phyloP scores from a whole-genome alignment of 495 filamentous ascomycete genomes.

The Lentithecium fluviatile region DNA sequence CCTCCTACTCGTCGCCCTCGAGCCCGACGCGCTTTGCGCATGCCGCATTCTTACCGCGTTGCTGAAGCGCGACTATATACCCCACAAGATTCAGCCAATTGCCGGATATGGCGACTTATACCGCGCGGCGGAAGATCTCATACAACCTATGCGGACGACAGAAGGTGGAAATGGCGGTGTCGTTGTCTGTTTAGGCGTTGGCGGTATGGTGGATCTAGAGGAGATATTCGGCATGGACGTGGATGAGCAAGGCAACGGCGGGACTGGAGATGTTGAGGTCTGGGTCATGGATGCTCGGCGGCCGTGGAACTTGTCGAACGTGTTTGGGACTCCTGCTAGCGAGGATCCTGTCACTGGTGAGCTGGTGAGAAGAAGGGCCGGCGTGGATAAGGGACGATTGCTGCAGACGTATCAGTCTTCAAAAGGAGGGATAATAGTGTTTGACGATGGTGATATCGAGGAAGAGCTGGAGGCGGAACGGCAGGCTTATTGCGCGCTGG shows the following conservation, averaged over 20 bases:
- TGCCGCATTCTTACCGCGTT: slow-evolving; percentile 88
- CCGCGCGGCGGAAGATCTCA: slow-evolving; percentile 69
- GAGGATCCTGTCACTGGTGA: slow-evolving; percentile 20
- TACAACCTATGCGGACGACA: slow-evolving; percentile 76
- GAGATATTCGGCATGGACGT: slow-evolving; percentile 64
- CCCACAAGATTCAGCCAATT: slow-evolving; percentile 96
- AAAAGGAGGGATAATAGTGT: slow-evolving; percentile 82
- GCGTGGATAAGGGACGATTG: slow-evolving; percentile 65
- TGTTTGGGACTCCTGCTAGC: slow-evolving; percentile 61
- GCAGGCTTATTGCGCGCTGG: slow-evolving; percentile 76
- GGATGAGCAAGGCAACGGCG: slow-evolving; percentile 53
- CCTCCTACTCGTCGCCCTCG: slow-evolving; percentile 88
- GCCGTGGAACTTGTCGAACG: slow-evolving; percentile 93
- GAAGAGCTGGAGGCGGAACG: slow-evolving; percentile 73
- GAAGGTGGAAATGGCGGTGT: slow-evolving; percentile 80
- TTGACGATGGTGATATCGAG: slow-evolving; percentile 95
- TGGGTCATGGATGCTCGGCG: slow-evolving; percentile 90
- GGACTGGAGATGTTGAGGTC: slow-evolving; percentile 75
- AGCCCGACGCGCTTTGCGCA: slow-evolving; percentile 93
- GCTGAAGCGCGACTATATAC: slow-evolving; percentile 93
- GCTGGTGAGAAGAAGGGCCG: slow-evolving; percentile 49
- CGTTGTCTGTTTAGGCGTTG: slow-evolving; percentile 88
- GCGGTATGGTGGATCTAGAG: slow-evolving; percentile 83
- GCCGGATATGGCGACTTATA: slow-evolving; percentile 88
- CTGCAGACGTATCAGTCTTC: slow-evolving; percentile 68